Percentiles rank a stretch among this genome's conserved stretches.
phyloP scores from a whole-genome alignment of 1,139 yeast species.

The Diutina rugosa region DNA sequence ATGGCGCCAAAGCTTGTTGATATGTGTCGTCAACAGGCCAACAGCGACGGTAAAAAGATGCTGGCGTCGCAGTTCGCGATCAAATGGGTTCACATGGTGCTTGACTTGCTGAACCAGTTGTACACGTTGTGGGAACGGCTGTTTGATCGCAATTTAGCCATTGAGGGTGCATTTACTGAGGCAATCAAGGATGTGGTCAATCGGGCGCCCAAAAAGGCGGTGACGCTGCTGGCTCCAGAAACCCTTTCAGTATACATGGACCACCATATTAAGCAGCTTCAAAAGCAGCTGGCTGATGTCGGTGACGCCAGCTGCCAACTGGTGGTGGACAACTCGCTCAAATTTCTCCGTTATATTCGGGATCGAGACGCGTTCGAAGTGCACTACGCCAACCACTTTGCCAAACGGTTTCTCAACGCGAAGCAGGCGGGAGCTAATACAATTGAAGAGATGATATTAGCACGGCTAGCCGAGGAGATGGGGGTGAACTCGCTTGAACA shows the following conservation, averaged over 20 bases:
- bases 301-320: constrained; percentile 37
- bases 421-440: constrained; percentile 35
- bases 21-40: background rate
- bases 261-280: constrained; percentile 48
- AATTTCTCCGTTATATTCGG: constrained; percentile 52
- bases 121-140: constrained; percentile 32
- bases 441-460: constrained; percentile 56
- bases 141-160: constrained; percentile 33
- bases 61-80: constrained; percentile 9
- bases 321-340: constrained; percentile 41
- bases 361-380: constrained; percentile 86
- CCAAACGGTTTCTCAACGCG: constrained; percentile 61
- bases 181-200: constrained; percentile 58
- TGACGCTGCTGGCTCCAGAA: constrained; percentile 46
- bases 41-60: background rate
- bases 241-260: constrained; percentile 67
- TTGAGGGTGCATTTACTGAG: constrained; percentile 45
- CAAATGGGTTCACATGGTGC: constrained; percentile 55
- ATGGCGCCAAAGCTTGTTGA: background rate
- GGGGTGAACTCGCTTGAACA: constrained; percentile 59
- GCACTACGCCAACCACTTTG: constrained; percentile 79
- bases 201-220: constrained; percentile 7
- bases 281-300: constrained; percentile 13
- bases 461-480: constrained; percentile 62
- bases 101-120: constrained; percentile 42